phyloP scores from a whole-genome alignment of 495 filamentous ascomycete genomes.

The Chaetomium tenue region DNA sequence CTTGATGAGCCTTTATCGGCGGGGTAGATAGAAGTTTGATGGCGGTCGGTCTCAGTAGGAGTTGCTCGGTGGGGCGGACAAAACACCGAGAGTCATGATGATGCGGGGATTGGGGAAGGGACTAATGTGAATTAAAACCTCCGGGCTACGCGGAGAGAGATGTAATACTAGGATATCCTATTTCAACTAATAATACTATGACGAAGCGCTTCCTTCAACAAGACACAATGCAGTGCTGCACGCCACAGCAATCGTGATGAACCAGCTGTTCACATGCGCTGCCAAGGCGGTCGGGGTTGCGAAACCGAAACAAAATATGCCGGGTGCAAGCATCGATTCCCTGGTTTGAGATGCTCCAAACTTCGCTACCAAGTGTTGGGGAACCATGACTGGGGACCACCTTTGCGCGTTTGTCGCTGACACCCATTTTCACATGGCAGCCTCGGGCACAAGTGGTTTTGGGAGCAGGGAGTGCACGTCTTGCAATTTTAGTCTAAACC shows the following conservation, averaged over 20 bases:
- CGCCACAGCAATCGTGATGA: not conserved
- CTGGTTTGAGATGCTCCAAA: not conserved
- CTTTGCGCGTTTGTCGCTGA: not conserved
- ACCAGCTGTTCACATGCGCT: not conserved
- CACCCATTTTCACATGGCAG: not conserved
- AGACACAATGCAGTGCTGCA: not conserved
- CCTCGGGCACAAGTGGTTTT: not conserved
- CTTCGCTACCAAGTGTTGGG: not conserved
- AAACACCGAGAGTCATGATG: slow-evolving; percentile 3
- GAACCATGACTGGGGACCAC: not conserved
- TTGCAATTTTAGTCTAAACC: not conserved
- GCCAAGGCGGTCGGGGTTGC: not conserved
- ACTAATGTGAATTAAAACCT: slow-evolving; percentile 12
- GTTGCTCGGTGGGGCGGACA: not conserved
- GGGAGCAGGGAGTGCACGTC: not conserved
- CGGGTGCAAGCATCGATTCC: not conserved
- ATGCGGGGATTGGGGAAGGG: not conserved
- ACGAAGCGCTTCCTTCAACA: not conserved
- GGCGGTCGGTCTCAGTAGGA: not conserved
- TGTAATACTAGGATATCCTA: slow-evolving; percentile 27
- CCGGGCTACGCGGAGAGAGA: not conserved
- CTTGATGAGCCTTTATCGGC: slow-evolving; percentile 36
- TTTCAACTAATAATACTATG: slow-evolving; percentile 16
- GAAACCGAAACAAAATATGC: not conserved
- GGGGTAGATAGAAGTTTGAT: not conserved